Evolutionary conservation across 2,329 filamentous ascomycete genomes (phyloP).

Genomic region (Rhinocladiella similis): DNA sequence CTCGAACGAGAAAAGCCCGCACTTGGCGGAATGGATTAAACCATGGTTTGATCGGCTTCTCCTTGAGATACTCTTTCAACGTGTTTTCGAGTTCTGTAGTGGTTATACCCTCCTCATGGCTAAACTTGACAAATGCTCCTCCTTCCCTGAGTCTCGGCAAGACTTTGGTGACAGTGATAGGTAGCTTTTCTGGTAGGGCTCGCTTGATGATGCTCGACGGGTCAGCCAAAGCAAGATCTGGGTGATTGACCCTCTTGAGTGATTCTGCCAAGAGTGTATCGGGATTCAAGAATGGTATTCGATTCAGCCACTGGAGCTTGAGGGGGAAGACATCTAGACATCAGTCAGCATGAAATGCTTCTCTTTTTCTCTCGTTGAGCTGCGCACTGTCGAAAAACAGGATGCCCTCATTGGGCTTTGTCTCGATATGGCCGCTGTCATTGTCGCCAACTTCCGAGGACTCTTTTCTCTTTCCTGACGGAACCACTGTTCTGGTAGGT

Average conservation of each 20-base stretch:
- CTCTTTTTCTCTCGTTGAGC: neutral
- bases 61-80: constrained; percentile 63
- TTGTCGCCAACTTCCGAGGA: constrained; percentile 33
- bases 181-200: constrained; percentile 62
- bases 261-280: constrained; percentile 50
- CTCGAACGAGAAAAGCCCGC: constrained; percentile 71
- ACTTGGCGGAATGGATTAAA: constrained; percentile 80
- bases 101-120: constrained; percentile 50
- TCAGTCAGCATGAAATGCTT: constrained; percentile 12
- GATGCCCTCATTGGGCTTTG: constrained; percentile 74
- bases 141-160: constrained; percentile 86
- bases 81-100: constrained; percentile 60
- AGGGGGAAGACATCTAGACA: constrained; percentile 76
- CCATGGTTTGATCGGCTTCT: constrained; percentile 79
- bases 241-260: constrained; percentile 54
- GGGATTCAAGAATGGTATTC: constrained; percentile 50
- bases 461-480: constrained; percentile 14
- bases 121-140: constrained; percentile 88
- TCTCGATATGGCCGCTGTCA: constrained; percentile 72
- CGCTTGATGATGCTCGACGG: constrained; percentile 57
- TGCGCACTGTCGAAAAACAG: constrained; percentile 83
- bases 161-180: constrained; percentile 75
- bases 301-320: constrained; percentile 65
- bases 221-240: constrained; percentile 55
- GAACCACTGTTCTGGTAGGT: neutral